Conservation (phyloP, 768 basidiomycete species). For the Lepiota venenata region DNA sequence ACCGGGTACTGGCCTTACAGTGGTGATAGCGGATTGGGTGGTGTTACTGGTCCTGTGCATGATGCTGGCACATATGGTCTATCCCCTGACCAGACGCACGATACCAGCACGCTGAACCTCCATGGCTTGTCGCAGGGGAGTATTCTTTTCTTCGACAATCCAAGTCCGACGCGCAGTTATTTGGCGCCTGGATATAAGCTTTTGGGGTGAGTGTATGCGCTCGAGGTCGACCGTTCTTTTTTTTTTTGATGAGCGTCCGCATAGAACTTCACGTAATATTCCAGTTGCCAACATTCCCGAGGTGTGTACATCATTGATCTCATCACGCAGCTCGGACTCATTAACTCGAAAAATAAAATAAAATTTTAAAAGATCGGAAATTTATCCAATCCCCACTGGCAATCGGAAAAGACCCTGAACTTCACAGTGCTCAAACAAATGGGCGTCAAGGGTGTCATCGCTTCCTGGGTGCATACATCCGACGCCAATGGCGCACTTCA, state of each 20-base stretch:
- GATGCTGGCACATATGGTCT: conserved; percentile 25
- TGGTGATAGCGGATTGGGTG: conserved; percentile 24
- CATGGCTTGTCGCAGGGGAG: conserved; percentile 16
- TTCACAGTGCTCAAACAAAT: conserved; percentile 17
- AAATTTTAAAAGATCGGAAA: conserved; percentile 23
- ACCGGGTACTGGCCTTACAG: conserved; percentile 30
- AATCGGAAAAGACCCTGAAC: conserved; percentile 25
- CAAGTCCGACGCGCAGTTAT: conserved; percentile 27
- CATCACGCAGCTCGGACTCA: background rate
- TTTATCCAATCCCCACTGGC: conserved; percentile 28
- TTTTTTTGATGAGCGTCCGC: background rate
- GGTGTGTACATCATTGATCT: conserved; percentile 11
- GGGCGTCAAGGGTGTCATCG: conserved; percentile 23
- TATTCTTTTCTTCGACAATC: conserved; percentile 30
- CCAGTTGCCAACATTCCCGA: conserved; percentile 20
- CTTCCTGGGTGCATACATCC: conserved; percentile 26
- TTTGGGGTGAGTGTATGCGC: conserved; percentile 19
- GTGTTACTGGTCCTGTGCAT: conserved; percentile 23
- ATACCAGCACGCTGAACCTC: conserved; percentile 18
- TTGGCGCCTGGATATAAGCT: conserved; percentile 23
- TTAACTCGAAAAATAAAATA: background rate
- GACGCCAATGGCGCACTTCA: conserved; percentile 26
- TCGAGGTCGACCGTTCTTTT: background rate
- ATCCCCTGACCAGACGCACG: conserved; percentile 15
- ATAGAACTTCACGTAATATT: conserved; percentile 22